A percentile compares a stretch with the other conserved stretches of the same genome.
phyloP scores from a whole-genome alignment of 140 eudicot species.

The Anethum foeniculum region DNA sequence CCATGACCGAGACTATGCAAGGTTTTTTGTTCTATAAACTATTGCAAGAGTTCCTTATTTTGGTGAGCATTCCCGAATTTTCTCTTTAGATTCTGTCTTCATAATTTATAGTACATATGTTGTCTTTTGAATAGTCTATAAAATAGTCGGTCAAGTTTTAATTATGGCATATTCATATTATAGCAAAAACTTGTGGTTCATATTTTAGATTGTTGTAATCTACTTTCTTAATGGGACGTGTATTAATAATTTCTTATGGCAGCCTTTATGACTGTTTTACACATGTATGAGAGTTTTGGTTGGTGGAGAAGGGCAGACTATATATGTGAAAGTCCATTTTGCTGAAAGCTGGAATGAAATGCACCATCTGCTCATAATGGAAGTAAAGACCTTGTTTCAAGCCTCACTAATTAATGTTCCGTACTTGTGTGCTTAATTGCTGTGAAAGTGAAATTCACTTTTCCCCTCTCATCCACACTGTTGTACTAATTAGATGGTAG shows the following conservation, averaged over 20 bases:
- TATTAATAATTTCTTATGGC: slow-evolving; percentile 15
- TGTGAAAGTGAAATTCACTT: background rate
- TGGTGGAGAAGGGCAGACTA: slow-evolving; percentile 99
- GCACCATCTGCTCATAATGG: slow-evolving; percentile 99
- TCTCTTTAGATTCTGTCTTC: background rate
- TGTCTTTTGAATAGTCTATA: background rate
- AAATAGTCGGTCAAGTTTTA: background rate
- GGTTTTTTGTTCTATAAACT: slow-evolving; percentile 93
- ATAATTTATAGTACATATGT: background rate
- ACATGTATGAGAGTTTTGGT: slow-evolving; percentile 89
- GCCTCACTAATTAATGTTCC: background rate
- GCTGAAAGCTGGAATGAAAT: slow-evolving; percentile 99
- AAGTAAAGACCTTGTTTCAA: slow-evolving; percentile 38
- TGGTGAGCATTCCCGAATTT: slow-evolving; percentile 40
- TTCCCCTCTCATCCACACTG: background rate
- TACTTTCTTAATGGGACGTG: background rate
- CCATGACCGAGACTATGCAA: slow-evolving; percentile 76
- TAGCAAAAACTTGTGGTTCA: background rate
- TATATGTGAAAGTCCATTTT: slow-evolving; percentile 90
- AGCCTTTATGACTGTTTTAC: slow-evolving; percentile 94
- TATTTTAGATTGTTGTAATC: background rate
- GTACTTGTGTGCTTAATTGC: background rate
- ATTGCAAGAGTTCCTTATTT: slow-evolving; percentile 99
- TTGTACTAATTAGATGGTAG: background rate
- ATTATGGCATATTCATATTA: background rate